A percentile compares a stretch with the other conserved stretches of the same genome.
phyloP scores from a whole-genome alignment of 345 rosid genomes.

The Eucalyptus tenuipes region DNA sequence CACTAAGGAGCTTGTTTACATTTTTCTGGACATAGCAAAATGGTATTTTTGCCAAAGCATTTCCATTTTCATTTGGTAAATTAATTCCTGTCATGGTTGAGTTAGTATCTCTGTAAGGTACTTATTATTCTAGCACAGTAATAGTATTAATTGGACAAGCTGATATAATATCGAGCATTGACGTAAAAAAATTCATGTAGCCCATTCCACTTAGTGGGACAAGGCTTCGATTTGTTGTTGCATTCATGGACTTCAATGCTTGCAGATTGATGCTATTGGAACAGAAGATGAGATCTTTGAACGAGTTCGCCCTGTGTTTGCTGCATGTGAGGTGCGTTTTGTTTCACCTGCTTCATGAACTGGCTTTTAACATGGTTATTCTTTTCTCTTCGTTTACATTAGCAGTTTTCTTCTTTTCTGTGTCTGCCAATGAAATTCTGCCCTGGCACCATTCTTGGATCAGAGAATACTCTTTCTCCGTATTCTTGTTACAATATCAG shows the following conservation, averaged over 20 bases:
- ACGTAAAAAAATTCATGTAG: not conserved
- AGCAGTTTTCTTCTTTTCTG: not conserved
- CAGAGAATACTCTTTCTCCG: too few relatives aligned
- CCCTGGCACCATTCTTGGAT: not conserved
- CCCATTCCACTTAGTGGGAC: not conserved
- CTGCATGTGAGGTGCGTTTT: slow-evolving; percentile 33
- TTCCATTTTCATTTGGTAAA: not conserved
- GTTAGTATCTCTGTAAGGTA: not conserved
- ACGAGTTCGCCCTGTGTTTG: slow-evolving; percentile 53
- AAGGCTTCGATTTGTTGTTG: not conserved
- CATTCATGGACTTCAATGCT: not conserved
- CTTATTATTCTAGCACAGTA: not conserved
- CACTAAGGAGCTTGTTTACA: not conserved
- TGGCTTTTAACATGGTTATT: not conserved
- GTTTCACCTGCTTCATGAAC: not conserved
- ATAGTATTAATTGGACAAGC: not conserved
- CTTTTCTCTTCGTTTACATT: not conserved
- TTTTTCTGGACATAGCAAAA: not conserved
- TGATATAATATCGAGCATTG: not conserved
- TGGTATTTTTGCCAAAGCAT: not conserved
- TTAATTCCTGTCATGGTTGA: not conserved
- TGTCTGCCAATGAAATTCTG: not conserved
- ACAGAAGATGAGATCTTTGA: slow-evolving; percentile 75
- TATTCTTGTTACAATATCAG: not conserved
- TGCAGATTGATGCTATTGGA: slow-evolving; percentile 85